A percentile compares a stretch with the other conserved stretches of the same genome.
phyloP scores from a whole-genome alignment of 1,284 basidiomycete genomes.

The Serendipita sp. region DNA sequence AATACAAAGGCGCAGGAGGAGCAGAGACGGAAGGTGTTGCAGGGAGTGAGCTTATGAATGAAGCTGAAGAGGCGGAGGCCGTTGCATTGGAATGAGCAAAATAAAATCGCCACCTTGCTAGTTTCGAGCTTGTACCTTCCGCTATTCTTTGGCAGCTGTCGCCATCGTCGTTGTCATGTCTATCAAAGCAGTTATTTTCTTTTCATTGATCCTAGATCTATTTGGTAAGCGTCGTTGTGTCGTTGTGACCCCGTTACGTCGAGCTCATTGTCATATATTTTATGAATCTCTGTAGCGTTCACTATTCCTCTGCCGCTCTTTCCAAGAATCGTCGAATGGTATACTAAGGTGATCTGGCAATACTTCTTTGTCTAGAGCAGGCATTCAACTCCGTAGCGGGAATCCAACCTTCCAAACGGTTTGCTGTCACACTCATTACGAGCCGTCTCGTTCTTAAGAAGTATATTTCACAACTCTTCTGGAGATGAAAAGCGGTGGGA shows the following conservation, averaged over 20 bases:
- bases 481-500: slow-evolving; percentile 63
- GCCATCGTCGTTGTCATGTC: background rate
- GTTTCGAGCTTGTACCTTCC: slow-evolving; percentile 4
- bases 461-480: slow-evolving; percentile 42
- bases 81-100: slow-evolving; percentile 18
- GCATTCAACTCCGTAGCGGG: slow-evolving; percentile 34
- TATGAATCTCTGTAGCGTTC: slow-evolving; percentile 40
- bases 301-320: slow-evolving; percentile 90
- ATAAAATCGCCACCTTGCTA: background rate
- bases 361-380: background rate
- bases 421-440: slow-evolving; percentile 56
- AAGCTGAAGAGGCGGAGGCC: slow-evolving; percentile 25
- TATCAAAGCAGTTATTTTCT: slow-evolving; percentile 64
- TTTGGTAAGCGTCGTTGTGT: slow-evolving; percentile 36
- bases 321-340: slow-evolving; percentile 81
- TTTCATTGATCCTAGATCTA: slow-evolving; percentile 73
- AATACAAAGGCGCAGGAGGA: slow-evolving; percentile 13
- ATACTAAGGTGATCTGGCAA: slow-evolving; percentile 45
- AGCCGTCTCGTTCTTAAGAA: slow-evolving; percentile 47
- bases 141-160: background rate
- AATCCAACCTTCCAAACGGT: slow-evolving; percentile 50
- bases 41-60: slow-evolving; percentile 35
- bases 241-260: background rate
- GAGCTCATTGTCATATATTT: background rate
- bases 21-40: background rate